Evolutionary conservation across 1,284 basidiomycete species (phyloP).

Genomic region (Stereum hirsutum): DNA sequence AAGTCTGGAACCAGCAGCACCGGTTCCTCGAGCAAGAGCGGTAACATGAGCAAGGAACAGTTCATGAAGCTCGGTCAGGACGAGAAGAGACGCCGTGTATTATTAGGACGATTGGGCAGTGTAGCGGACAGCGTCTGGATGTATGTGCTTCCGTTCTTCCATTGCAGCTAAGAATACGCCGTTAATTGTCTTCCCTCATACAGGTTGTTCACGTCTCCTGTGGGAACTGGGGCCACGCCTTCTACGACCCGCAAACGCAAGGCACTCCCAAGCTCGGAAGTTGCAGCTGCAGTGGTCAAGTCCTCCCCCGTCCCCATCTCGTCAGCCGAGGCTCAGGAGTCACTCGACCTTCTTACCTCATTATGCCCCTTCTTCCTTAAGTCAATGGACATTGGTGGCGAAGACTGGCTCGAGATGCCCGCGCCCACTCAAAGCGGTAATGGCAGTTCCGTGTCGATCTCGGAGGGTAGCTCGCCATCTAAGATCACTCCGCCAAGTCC

Average conservation of each 20-base stretch:
- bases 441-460: too few relatives aligned
- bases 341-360: slow-evolving; percentile 49
- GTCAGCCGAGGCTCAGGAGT: slow-evolving; percentile 64
- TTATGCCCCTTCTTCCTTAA: slow-evolving; percentile 75
- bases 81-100: slow-evolving; percentile 61
- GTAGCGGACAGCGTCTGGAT: slow-evolving; percentile 85
- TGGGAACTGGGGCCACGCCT: slow-evolving; percentile 36
- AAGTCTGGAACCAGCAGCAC: slow-evolving; percentile 33
- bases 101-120: slow-evolving; percentile 66
- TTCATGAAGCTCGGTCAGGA: slow-evolving; percentile 65
- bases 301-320: slow-evolving; percentile 74
- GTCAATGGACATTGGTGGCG: slow-evolving; percentile 48
- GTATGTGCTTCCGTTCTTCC: slow-evolving; percentile 29
- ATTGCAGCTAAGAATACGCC: slow-evolving; percentile 1
- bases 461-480: too few relatives aligned
- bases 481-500: slow-evolving; percentile 20
- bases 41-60: slow-evolving; percentile 51
- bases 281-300: slow-evolving; percentile 58
- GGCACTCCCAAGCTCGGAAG: slow-evolving; percentile 54
- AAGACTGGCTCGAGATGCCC: slow-evolving; percentile 79
- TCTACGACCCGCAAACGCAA: slow-evolving; percentile 51
- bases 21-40: slow-evolving; percentile 26
- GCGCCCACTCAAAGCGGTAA: slow-evolving; percentile 23
- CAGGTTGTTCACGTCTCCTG: slow-evolving; percentile 60
- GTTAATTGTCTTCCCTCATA: slow-evolving; percentile 4